Conservation (phyloP, 805 yeast species). For the Metschnikowia corniflorae region DNA sequence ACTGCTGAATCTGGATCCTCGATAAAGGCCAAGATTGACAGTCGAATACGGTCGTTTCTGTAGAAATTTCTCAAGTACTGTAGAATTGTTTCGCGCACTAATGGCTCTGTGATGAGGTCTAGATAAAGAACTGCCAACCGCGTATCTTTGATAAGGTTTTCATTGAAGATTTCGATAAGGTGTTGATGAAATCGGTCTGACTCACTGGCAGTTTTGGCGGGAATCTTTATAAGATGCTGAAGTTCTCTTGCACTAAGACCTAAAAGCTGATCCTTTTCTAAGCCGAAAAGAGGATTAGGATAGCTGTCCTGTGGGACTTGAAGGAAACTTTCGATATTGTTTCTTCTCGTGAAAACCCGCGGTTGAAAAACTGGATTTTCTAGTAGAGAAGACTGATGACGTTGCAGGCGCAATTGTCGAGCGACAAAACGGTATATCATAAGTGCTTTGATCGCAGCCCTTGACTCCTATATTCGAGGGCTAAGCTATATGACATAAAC, state of each 20-base stretch:
- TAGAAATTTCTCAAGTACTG: constrained; percentile 18
- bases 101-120: constrained; percentile 19
- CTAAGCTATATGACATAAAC: not conserved
- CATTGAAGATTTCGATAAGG: constrained; percentile 28
- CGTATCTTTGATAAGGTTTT: constrained; percentile 28
- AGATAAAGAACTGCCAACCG: constrained; percentile 20
- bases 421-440: constrained; percentile 2
- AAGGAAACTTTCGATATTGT: constrained; percentile 6
- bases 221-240: constrained; percentile 24
- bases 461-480: too few species aligned
- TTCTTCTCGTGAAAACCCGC: constrained; percentile 5
- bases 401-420: not conserved
- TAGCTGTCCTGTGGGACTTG: constrained; percentile 20
- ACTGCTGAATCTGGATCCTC: constrained; percentile 21
- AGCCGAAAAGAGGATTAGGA: constrained; percentile 34
- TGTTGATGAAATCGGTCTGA: constrained; percentile 27
- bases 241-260: constrained; percentile 22
- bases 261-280: constrained; percentile 26
- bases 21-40: constrained; percentile 28
- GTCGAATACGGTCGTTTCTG: constrained; percentile 20
- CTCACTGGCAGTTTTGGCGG: constrained; percentile 23
- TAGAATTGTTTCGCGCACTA: constrained; percentile 18
- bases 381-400: not conserved
- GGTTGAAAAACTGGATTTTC: constrained; percentile 1
- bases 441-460: too few species aligned